These are phyloP conservation scores for Cylindrotheca fusiformis DNA, from an alignment of 108 stramenopile genomes.

Conservation along the genomic window DNA sequence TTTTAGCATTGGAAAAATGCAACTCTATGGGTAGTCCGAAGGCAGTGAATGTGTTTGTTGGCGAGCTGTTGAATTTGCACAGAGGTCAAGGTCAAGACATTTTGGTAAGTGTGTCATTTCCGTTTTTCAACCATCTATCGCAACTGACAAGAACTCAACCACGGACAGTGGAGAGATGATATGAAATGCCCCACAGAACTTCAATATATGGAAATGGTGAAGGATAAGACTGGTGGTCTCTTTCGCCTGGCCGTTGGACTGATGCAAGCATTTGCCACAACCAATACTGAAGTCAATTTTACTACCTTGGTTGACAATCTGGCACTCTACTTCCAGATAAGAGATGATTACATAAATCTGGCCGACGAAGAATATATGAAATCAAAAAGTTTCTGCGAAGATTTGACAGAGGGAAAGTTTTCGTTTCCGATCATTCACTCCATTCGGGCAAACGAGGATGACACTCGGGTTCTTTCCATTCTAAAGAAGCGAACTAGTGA, in stretches of 20 bases:
- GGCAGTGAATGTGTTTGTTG: slow-evolving; percentile 83
- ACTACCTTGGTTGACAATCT: slow-evolving; percentile 82
- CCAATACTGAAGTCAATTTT: slow-evolving; percentile 48
- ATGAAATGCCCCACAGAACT: slow-evolving; percentile 75
- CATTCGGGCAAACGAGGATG: slow-evolving; percentile 28
- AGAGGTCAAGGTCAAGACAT: slow-evolving; percentile 95
- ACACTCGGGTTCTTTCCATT: slow-evolving; percentile 78
- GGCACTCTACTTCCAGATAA: slow-evolving; percentile 94
- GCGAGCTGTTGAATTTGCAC: slow-evolving; percentile 90
- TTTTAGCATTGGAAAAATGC: slow-evolving; percentile 84
- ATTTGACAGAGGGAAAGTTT: slow-evolving; percentile 96
- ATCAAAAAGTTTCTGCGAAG: slow-evolving; percentile 95
- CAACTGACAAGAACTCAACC: neutral
- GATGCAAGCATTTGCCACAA: slow-evolving; percentile 86
- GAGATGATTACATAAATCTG: slow-evolving; percentile 94
- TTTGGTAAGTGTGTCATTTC: slow-evolving; percentile 22
- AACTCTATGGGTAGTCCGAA: slow-evolving; percentile 58
- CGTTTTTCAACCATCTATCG: neutral
- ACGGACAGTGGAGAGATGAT: slow-evolving; percentile 68
- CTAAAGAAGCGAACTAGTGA: slow-evolving; percentile 92
- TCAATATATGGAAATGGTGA: slow-evolving; percentile 80
- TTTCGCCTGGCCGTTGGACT: slow-evolving; percentile 95
- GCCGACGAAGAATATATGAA: slow-evolving; percentile 92
- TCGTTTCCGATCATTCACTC: slow-evolving; percentile 91
- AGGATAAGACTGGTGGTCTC: slow-evolving; percentile 95